Percentiles rank a stretch among this genome's conserved stretches.
Evolutionary conservation across 164 flowering plant species (phyloP).

Genomic region (Liriodendron chinense): DNA sequence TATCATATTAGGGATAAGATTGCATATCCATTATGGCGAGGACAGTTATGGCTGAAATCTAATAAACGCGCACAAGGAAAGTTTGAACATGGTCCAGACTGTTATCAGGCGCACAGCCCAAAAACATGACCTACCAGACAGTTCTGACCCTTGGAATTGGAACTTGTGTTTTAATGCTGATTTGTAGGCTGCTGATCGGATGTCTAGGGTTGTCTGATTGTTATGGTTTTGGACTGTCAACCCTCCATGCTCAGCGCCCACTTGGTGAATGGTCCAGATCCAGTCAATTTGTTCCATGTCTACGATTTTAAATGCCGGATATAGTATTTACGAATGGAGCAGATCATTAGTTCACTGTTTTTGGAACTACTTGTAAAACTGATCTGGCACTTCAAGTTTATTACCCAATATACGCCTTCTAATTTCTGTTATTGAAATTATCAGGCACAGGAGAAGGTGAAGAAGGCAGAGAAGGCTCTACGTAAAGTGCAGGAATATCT

Average conservation of each 20-base stretch:
- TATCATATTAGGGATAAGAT: neutral
- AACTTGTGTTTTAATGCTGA: too few species aligned
- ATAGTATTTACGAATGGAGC: neutral
- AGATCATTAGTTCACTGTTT: neutral
- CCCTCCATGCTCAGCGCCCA: neutral
- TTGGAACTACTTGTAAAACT: neutral
- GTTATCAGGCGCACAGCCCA: neutral
- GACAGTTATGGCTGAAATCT: neutral
- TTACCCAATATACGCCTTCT: neutral
- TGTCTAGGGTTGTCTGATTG: neutral
- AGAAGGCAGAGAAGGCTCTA: constrained; percentile 67
- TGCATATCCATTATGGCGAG: neutral
- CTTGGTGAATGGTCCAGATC: neutral
- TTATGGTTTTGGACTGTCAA: neutral
- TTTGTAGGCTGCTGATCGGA: neutral
- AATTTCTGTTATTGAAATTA: neutral
- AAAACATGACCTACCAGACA: neutral
- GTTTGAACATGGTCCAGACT: too few species aligned
- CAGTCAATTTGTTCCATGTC: neutral
- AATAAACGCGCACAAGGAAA: neutral
- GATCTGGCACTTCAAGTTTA: neutral
- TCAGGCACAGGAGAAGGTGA: constrained; percentile 69
- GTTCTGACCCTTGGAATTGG: neutral
- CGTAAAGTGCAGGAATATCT: constrained; percentile 58
- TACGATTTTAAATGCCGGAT: neutral